phyloP scores from a whole-genome alignment of 306 rosid species.

The Arachis hypogaea region DNA sequence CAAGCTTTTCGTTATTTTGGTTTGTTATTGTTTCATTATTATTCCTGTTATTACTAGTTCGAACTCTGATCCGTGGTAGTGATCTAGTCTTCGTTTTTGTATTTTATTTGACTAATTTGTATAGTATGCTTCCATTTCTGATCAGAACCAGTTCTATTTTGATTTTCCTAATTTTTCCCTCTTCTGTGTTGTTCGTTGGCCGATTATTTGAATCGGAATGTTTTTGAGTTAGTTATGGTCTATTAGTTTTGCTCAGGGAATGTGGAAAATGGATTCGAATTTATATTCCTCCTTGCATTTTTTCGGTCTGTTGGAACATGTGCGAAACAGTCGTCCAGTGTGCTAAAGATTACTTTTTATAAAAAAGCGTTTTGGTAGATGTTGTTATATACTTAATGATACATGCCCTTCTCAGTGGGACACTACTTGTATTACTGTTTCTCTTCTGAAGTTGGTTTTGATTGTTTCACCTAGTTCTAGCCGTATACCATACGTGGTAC shows the following conservation, averaged over 20 bases:
- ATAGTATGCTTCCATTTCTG: background rate
- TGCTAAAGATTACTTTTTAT: background rate
- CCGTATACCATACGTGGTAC: background rate
- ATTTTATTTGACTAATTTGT: background rate
- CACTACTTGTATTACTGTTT: background rate
- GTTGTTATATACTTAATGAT: background rate
- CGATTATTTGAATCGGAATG: background rate
- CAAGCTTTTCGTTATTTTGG: background rate
- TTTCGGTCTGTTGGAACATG: conserved; percentile 6
- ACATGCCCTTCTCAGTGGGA: background rate
- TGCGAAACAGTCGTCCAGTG: background rate
- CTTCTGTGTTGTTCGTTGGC: background rate
- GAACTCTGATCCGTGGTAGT: conserved; percentile 36
- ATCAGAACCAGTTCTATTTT: conserved; percentile 28
- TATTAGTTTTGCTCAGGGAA: conserved; percentile 5
- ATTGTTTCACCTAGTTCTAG: background rate
- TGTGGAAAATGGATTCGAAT: background rate
- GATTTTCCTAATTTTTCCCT: background rate
- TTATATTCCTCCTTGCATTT: conserved; percentile 10
- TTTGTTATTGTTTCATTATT: background rate
- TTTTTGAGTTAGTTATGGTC: background rate
- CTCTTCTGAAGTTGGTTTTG: background rate
- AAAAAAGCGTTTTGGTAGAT: background rate
- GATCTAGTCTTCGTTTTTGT: conserved; percentile 12
- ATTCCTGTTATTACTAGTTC: conserved; percentile 1